Conservation (phyloP, 2,329 filamentous ascomycete species). For the Exophiala aquamarina region DNA sequence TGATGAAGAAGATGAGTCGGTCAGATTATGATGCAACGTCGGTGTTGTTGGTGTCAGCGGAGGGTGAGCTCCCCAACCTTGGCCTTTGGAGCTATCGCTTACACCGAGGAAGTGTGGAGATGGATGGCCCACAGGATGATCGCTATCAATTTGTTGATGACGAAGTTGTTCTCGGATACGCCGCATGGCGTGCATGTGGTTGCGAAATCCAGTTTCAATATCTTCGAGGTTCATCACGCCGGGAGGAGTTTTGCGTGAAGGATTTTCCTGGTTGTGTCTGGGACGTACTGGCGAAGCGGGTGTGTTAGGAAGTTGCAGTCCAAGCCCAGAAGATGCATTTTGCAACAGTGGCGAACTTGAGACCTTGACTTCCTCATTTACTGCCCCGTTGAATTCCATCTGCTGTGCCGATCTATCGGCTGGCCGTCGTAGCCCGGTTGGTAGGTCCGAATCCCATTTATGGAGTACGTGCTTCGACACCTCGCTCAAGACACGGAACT, state of each 20-base stretch:
- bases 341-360: conserved; percentile 7
- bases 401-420: conserved; percentile 4
- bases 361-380: conserved; percentile 7
- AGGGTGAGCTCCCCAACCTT: neutral
- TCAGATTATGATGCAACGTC: conserved; percentile 5
- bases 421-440: conserved; percentile 2
- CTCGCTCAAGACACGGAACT: conserved; percentile 20
- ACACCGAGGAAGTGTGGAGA: conserved; percentile 17
- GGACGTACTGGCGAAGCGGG: conserved; percentile 3
- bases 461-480: conserved; percentile 22
- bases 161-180: conserved; percentile 23
- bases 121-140: conserved; percentile 11
- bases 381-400: conserved; percentile 5
- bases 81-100: neutral
- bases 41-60: conserved; percentile 12
- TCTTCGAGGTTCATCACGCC: conserved; percentile 16
- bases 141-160: conserved; percentile 19
- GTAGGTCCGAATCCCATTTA: conserved; percentile 21
- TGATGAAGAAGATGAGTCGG: conserved; percentile 4
- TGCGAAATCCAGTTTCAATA: conserved; percentile 22
- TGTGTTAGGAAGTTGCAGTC: conserved; percentile 1
- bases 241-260: conserved; percentile 1
- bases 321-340: conserved; percentile 4
- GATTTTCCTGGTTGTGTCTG: neutral
- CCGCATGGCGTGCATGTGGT: conserved; percentile 24